phyloP scores from a whole-genome alignment of 192 early-diverging fungal species.

The Kickxella alabastrina region DNA sequence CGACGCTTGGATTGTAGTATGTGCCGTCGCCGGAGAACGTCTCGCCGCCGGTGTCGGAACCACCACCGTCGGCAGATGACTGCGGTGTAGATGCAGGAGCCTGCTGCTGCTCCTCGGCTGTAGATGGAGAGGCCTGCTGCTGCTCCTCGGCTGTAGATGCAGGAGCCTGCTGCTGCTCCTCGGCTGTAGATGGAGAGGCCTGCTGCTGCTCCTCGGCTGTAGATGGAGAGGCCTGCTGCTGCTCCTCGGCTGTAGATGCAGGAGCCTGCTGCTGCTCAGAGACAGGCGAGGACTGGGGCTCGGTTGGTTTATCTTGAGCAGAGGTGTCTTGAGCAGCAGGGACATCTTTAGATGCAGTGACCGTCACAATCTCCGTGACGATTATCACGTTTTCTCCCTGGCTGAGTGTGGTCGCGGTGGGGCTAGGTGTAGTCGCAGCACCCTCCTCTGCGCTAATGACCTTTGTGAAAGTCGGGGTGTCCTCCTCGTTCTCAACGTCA shows the following conservation, averaged over 20 bases:
- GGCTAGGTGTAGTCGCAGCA: background rate
- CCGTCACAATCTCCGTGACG: slow-evolving; percentile 26
- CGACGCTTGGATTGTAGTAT: slow-evolving; percentile 52
- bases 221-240: background rate
- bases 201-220: slow-evolving; percentile 2
- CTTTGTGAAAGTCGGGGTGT: background rate
- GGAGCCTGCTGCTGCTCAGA: background rate
- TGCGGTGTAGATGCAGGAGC: too few relatives aligned
- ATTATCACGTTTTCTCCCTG: slow-evolving; percentile 7
- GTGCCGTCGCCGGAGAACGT: slow-evolving; percentile 57
- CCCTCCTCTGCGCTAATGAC: background rate
- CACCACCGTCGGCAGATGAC: slow-evolving; percentile 1
- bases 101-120: too few relatives aligned
- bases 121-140: too few relatives aligned
- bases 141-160: background rate
- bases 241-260: background rate
- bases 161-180: background rate
- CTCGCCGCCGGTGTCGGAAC: slow-evolving; percentile 9
- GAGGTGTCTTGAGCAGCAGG: too few relatives aligned
- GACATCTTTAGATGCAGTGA: slow-evolving; percentile 9
- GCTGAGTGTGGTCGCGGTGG: background rate
- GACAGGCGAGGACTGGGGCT: too few relatives aligned
- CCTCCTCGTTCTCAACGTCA: too few relatives aligned
- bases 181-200: background rate
- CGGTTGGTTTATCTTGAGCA: slow-evolving; percentile 3